These are phyloP conservation scores for Lipomyces yamadae DNA, from an alignment of 805 yeast genomes.

Conservation along the genomic window DNA sequence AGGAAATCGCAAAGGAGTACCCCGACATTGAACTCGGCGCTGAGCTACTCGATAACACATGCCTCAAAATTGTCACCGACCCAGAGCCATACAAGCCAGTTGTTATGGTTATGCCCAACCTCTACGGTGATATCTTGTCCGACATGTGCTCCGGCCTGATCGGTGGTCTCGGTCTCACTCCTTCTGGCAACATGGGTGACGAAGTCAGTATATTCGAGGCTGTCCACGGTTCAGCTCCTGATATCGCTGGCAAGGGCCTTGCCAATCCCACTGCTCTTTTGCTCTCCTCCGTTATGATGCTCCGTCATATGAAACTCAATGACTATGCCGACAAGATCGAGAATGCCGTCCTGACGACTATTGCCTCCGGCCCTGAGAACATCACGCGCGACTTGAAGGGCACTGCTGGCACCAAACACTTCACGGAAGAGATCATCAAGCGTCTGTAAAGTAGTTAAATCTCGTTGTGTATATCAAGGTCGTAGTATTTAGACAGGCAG, in stretches of 20 bases:
- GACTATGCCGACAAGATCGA: slow-evolving; percentile 83
- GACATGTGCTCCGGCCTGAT: slow-evolving; percentile 97
- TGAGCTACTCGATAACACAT: slow-evolving; percentile 95
- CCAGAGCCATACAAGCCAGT: slow-evolving; percentile 82
- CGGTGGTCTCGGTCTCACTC: slow-evolving; percentile 98
- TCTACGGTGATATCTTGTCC: slow-evolving; percentile 98
- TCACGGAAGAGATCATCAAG: slow-evolving; percentile 85
- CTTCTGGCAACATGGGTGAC: slow-evolving; percentile 99
- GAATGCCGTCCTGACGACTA: slow-evolving; percentile 79
- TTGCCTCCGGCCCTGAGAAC: slow-evolving; percentile 94
- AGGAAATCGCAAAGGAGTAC: slow-evolving; percentile 86
- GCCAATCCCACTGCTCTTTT: slow-evolving; percentile 99
- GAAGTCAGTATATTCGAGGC: slow-evolving; percentile 98
- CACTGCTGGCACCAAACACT: slow-evolving; percentile 82
- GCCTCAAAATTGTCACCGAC: slow-evolving; percentile 84
- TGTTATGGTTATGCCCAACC: slow-evolving; percentile 98
- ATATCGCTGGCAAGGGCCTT: slow-evolving; percentile 97
- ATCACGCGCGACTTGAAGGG: slow-evolving; percentile 98
- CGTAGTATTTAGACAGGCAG: background rate
- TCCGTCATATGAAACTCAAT: slow-evolving; percentile 94
- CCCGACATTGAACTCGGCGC: slow-evolving; percentile 83
- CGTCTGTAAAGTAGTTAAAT: slow-evolving; percentile 25
- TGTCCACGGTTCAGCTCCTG: slow-evolving; percentile 99
- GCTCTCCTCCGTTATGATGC: slow-evolving; percentile 97
- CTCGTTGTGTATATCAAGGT: background rate